Percentiles rank a stretch among this genome's conserved stretches.
These are phyloP conservation scores for Plasmodium sp. DNA, from an alignment of 169 alveolate genomes.

Conservation along the genomic window DNA sequence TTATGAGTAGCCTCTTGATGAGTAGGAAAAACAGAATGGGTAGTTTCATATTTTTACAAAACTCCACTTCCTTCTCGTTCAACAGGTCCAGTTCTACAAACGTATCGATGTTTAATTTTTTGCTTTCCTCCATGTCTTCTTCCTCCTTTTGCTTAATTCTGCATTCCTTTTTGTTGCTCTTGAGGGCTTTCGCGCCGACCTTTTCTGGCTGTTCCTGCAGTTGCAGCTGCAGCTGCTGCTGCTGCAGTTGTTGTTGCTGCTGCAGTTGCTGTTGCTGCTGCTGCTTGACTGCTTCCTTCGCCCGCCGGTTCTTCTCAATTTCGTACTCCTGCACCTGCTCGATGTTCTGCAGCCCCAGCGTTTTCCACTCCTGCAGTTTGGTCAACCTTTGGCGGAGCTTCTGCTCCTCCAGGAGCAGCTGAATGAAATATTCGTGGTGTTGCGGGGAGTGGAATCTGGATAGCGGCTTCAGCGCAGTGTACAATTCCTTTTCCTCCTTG, in stretches of 20 bases:
- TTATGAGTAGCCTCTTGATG: slow-evolving; percentile 76
- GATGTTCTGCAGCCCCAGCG: slow-evolving; percentile 90
- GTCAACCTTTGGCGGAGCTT: slow-evolving; percentile 88
- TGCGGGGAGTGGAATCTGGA: slow-evolving; percentile 91
- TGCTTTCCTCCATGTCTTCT: slow-evolving; percentile 33
- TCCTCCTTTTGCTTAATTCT: slow-evolving; percentile 30
- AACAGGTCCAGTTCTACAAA: slow-evolving; percentile 59
- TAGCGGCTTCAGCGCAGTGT: slow-evolving; percentile 89
- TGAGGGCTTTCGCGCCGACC: slow-evolving; percentile 12
- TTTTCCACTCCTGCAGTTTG: slow-evolving; percentile 91
- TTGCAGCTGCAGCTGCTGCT: background rate
- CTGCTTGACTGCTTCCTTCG: slow-evolving; percentile 48
- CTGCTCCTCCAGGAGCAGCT: slow-evolving; percentile 88
- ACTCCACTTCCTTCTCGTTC: slow-evolving; percentile 78
- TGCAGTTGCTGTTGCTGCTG: background rate
- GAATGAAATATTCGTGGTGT: slow-evolving; percentile 91
- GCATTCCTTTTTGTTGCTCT: slow-evolving; percentile 24
- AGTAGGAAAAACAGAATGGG: slow-evolving; percentile 80
- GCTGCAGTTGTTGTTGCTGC: background rate
- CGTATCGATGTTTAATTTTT: slow-evolving; percentile 64
- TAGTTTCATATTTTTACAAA: slow-evolving; percentile 80
- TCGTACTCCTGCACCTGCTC: slow-evolving; percentile 88
- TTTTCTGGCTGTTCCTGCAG: background rate
- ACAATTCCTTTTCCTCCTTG: slow-evolving; percentile 92
- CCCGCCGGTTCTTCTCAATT: slow-evolving; percentile 66